These are phyloP conservation scores for Digitaria exilis DNA, from an alignment of 202 grass and related monocot species.

Conservation along the genomic window DNA sequence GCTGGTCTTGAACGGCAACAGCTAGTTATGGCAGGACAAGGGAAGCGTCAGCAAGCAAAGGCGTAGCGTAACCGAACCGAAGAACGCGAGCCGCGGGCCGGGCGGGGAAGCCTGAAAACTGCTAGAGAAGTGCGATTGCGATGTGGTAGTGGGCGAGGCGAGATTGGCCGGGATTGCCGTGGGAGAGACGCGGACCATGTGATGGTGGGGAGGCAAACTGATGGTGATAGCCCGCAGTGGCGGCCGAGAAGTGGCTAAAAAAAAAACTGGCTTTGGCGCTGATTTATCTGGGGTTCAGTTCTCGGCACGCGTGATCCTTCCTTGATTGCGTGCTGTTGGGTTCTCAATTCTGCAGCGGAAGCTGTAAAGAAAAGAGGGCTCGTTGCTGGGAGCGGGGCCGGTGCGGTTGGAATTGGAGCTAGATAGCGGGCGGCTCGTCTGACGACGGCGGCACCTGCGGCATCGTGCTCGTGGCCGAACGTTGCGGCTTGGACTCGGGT, in stretches of 20 bases:
- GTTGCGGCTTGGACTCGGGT: conserved; percentile 47
- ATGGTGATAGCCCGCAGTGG: background rate
- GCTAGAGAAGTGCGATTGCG: background rate
- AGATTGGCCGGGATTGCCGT: conserved; percentile 14
- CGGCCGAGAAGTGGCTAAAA: conserved; percentile 22
- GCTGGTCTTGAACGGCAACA: conserved; percentile 32
- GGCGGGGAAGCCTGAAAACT: no score
- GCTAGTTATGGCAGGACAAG: background rate
- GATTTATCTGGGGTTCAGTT: conserved; percentile 9
- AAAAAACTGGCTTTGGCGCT: background rate
- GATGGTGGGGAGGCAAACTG: no score
- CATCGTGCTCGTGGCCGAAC: conserved; percentile 43
- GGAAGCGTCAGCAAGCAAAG: background rate
- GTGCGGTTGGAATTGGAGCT: no score
- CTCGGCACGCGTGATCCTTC: conserved; percentile 13
- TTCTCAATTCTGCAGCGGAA: conserved; percentile 15
- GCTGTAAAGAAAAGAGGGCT: conserved; percentile 29
- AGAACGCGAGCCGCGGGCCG: background rate
- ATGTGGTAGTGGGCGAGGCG: no score
- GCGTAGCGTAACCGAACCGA: background rate
- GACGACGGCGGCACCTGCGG: background rate
- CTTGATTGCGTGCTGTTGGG: conserved; percentile 16
- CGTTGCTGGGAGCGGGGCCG: no score
- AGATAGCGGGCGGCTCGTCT: background rate
- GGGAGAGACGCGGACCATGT: conserved; percentile 41